A percentile compares a stretch with the other conserved stretches of the same genome.
Conservation (phyloP, 2,329 filamentous ascomycete genomes). For the Penicillium hesseltinei region DNA sequence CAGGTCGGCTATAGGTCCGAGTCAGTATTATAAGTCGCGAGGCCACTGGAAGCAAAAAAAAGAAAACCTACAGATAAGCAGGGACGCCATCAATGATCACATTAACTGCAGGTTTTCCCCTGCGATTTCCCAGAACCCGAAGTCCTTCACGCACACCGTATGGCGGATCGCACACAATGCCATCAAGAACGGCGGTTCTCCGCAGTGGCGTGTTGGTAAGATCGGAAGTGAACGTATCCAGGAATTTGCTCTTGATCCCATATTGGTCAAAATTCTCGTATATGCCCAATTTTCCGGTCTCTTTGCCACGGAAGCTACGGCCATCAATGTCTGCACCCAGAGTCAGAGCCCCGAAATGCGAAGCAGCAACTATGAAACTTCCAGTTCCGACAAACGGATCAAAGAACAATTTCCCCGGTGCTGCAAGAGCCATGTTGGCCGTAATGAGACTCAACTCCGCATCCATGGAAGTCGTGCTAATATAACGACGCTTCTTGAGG, state of each 20-base stretch:
- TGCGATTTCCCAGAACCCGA: conserved; percentile 76
- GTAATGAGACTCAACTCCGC: conserved; percentile 87
- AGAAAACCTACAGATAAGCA: conserved; percentile 62
- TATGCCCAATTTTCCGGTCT: conserved; percentile 41
- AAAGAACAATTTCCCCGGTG: conserved; percentile 80
- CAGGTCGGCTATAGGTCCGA: conserved; percentile 49
- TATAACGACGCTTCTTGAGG: conserved; percentile 89
- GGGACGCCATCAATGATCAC: conserved; percentile 68
- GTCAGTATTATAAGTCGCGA: background rate
- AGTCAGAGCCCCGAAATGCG: conserved; percentile 80
- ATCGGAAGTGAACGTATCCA: conserved; percentile 81
- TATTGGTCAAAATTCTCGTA: conserved; percentile 84
- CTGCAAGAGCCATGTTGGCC: conserved; percentile 83
- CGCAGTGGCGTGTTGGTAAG: conserved; percentile 81
- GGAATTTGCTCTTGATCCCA: conserved; percentile 61
- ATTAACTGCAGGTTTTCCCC: conserved; percentile 53
- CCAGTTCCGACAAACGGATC: conserved; percentile 96
- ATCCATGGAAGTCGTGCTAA: conserved; percentile 96
- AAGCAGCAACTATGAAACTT: conserved; percentile 84
- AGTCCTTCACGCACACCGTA: conserved; percentile 93
- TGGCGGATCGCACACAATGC: conserved; percentile 91
- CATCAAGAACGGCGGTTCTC: conserved; percentile 66
- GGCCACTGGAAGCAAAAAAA: conserved; percentile 10
- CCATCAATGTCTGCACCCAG: conserved; percentile 94
- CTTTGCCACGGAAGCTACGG: conserved; percentile 72